Conservation (phyloP, 2,329 filamentous ascomycete genomes). For the Fusarium protoensiforme region DNA sequence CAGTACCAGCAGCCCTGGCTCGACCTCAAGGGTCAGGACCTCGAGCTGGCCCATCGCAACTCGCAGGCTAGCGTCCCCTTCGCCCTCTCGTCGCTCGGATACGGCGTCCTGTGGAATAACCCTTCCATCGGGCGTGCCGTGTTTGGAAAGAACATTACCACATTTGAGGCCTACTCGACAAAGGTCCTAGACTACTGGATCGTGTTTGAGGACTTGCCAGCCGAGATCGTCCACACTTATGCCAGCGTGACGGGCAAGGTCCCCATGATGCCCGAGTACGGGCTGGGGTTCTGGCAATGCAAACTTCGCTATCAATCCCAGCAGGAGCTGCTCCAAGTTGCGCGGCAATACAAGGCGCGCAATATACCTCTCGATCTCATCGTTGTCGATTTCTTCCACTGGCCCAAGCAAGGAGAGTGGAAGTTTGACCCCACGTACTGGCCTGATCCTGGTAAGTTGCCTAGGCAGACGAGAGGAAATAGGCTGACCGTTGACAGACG, state of each 20-base stretch:
- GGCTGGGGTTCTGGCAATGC: slow-evolving; percentile 76
- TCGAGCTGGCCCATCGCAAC: slow-evolving; percentile 74
- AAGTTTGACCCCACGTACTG: slow-evolving; percentile 72
- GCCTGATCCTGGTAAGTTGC: slow-evolving; percentile 66
- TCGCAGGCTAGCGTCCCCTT: slow-evolving; percentile 75
- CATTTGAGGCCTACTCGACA: slow-evolving; percentile 70
- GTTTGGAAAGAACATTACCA: slow-evolving; percentile 69
- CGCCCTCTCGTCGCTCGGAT: slow-evolving; percentile 67
- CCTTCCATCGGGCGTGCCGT: slow-evolving; percentile 70
- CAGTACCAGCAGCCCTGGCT: slow-evolving; percentile 74
- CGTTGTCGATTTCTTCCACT: slow-evolving; percentile 77
- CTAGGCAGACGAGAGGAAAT: accelerated
- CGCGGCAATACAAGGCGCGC: slow-evolving; percentile 66
- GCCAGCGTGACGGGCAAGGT: slow-evolving; percentile 66
- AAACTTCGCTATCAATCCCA: slow-evolving; percentile 75
- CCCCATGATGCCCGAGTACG: slow-evolving; percentile 76
- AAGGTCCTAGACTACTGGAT: slow-evolving; percentile 72
- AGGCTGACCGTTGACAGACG: slow-evolving; percentile 49
- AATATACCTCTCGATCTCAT: slow-evolving; percentile 72
- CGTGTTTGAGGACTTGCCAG: slow-evolving; percentile 65
- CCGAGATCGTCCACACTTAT: slow-evolving; percentile 67
- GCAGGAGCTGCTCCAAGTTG: slow-evolving; percentile 69
- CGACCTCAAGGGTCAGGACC: slow-evolving; percentile 69
- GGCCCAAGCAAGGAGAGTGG: slow-evolving; percentile 75
- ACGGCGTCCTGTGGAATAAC: slow-evolving; percentile 76